Evolutionary conservation across 208 protist species (phyloP).

Genomic region (Wallacemonas sp.): DNA sequence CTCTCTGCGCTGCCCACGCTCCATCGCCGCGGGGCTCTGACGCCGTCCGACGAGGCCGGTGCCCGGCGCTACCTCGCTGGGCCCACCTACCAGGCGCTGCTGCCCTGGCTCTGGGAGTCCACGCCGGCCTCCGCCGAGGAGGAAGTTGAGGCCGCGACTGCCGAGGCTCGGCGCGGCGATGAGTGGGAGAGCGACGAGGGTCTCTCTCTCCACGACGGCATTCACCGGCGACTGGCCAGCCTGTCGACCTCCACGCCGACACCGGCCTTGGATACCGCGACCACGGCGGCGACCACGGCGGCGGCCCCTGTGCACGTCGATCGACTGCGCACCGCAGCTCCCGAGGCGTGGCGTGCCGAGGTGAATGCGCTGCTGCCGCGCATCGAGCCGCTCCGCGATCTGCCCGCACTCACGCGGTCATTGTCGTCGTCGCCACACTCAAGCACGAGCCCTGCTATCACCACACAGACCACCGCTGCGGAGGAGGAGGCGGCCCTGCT

Average conservation of each 20-base stretch:
- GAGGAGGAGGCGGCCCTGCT: slow-evolving; percentile 13
- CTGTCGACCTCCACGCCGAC: slow-evolving; percentile 14
- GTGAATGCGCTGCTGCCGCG: background rate
- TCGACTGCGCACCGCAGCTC: background rate
- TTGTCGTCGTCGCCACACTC: no score
- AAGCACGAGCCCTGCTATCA: no score
- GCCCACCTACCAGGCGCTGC: slow-evolving; percentile 33
- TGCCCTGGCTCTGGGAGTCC: slow-evolving; percentile 62
- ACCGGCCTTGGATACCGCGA: no score
- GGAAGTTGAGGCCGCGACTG: no score
- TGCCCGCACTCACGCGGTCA: no score
- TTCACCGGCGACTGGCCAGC: slow-evolving; percentile 24
- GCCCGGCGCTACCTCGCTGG: slow-evolving; percentile 45
- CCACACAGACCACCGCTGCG: no score
- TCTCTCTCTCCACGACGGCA: slow-evolving; percentile 2
- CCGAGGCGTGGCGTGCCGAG: background rate
- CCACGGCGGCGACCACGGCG: background rate
- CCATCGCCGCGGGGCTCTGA: slow-evolving; percentile 47
- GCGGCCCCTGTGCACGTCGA: background rate
- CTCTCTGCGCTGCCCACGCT: slow-evolving; percentile 39
- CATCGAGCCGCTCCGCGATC: background rate
- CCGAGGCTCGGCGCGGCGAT: background rate
- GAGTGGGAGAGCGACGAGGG: no score
- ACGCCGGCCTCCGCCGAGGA: background rate
- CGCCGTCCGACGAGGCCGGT: slow-evolving; percentile 29